These are phyloP conservation scores for Hibiscus syriacus DNA, from an alignment of 345 rosid genomes.

Conservation along the genomic window DNA sequence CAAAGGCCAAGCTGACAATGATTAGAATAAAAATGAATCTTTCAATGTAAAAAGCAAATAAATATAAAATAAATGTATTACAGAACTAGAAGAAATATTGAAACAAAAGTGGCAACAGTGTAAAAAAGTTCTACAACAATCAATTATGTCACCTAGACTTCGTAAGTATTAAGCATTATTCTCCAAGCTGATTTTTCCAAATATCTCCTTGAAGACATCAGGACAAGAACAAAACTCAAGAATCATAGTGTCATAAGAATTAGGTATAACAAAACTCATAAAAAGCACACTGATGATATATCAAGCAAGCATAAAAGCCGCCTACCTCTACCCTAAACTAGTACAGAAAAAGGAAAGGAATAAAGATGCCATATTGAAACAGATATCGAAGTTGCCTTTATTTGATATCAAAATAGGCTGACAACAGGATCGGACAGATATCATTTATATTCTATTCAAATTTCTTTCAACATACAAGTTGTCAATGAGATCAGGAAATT, in stretches of 20 bases:
- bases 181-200: neutral
- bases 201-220: neutral
- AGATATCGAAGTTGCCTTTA: neutral
- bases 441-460: neutral
- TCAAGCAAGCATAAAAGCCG: neutral
- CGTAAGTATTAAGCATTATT: neutral
- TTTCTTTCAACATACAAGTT: neutral
- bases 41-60: neutral
- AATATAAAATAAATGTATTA: neutral
- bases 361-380: neutral
- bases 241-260: neutral
- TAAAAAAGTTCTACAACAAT: neutral
- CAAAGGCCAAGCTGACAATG: conserved; percentile 11
- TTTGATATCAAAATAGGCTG: neutral
- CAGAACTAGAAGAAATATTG: neutral
- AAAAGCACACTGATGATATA: neutral
- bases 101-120: neutral
- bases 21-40: neutral
- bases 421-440: neutral
- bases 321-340: neutral
- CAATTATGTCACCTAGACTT: neutral
- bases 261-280: neutral
- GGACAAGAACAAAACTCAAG: neutral
- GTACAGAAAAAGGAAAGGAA: too few relatives aligned
- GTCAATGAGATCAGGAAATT: conserved; percentile 2